Evolutionary conservation across 2,329 filamentous ascomycete species (phyloP).

Genomic region (Rachicladosporium sp.): DNA sequence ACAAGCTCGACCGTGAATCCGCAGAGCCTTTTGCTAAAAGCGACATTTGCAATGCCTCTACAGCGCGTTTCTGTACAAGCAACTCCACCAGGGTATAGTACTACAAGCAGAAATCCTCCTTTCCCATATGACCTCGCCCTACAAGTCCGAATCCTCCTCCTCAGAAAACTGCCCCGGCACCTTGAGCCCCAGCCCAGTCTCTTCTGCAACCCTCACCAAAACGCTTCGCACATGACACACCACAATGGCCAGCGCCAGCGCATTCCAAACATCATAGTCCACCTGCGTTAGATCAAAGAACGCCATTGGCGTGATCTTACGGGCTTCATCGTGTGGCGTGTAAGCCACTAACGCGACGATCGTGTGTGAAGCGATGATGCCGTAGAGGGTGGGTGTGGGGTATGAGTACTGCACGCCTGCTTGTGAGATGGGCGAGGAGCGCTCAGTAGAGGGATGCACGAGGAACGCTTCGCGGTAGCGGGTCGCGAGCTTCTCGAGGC

Average conservation of each 20-base stretch:
- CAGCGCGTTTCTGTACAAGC: no score
- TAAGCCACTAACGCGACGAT: slow-evolving; percentile 42
- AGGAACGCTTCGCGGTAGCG: slow-evolving; percentile 30
- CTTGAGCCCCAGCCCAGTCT: slow-evolving; percentile 16
- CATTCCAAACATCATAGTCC: slow-evolving; percentile 49
- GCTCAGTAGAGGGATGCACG: slow-evolving; percentile 16
- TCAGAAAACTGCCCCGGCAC: neutral
- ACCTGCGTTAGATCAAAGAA: slow-evolving; percentile 42
- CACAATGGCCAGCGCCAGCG: slow-evolving; percentile 44
- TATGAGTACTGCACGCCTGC: slow-evolving; percentile 10
- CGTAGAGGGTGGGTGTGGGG: slow-evolving; percentile 40
- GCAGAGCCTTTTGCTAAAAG: no score
- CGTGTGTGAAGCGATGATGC: slow-evolving; percentile 41
- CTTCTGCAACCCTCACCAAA: slow-evolving; percentile 33
- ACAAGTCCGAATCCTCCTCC: slow-evolving; percentile 11
- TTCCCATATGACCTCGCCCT: neutral
- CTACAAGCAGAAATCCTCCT: no score
- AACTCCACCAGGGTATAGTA: no score
- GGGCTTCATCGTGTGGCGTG: slow-evolving; percentile 26
- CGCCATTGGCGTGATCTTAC: slow-evolving; percentile 27
- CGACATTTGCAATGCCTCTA: no score
- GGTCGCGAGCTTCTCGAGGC: slow-evolving; percentile 31
- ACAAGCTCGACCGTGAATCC: no score
- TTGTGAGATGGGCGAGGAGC: slow-evolving; percentile 10
- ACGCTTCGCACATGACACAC: slow-evolving; percentile 41